Evolutionary conservation across 2,329 filamentous ascomycete genomes (phyloP).

Genomic region (Fusarium tricinctum): DNA sequence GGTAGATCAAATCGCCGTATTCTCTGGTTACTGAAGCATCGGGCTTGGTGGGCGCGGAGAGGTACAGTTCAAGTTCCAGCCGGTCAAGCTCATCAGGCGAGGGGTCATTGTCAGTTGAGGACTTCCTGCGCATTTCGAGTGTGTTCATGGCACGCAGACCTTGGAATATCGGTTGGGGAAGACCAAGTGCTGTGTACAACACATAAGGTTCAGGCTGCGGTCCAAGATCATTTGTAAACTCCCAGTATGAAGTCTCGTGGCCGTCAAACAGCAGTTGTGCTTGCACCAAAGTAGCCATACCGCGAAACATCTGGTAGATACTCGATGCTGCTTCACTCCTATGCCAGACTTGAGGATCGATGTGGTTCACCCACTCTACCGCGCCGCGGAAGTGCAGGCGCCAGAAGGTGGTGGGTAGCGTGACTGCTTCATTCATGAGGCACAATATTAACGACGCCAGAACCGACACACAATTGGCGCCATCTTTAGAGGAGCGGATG

Average conservation of each 20-base stretch:
- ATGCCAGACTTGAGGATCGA: slow-evolving; percentile 46
- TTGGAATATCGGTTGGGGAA: slow-evolving; percentile 44
- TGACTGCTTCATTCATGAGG: slow-evolving; percentile 47
- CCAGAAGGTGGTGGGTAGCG: slow-evolving; percentile 44
- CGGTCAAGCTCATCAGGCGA: slow-evolving; percentile 37
- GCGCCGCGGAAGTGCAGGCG: slow-evolving; percentile 45
- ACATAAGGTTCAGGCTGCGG: slow-evolving; percentile 44
- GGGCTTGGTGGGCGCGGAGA: slow-evolving; percentile 39
- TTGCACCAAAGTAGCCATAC: slow-evolving; percentile 45
- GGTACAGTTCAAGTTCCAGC: slow-evolving; percentile 41
- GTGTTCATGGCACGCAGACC: slow-evolving; percentile 43
- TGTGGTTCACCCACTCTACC: slow-evolving; percentile 49
- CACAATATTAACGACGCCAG: slow-evolving; percentile 45
- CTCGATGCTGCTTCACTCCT: slow-evolving; percentile 40
- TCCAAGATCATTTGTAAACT: slow-evolving; percentile 38
- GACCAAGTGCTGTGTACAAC: slow-evolving; percentile 35
- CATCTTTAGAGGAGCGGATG: slow-evolving; percentile 44
- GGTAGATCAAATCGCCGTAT: slow-evolving; percentile 42
- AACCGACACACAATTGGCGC: slow-evolving; percentile 37
- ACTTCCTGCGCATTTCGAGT: slow-evolving; percentile 35
- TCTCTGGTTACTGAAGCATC: slow-evolving; percentile 30
- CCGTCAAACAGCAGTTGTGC: slow-evolving; percentile 40
- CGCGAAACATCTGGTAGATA: slow-evolving; percentile 47
- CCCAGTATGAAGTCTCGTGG: slow-evolving; percentile 36
- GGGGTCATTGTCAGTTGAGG: slow-evolving; percentile 2